These are phyloP conservation scores for Zygoascus flipseniorum DNA, from an alignment of 805 yeast species.

Conservation along the genomic window DNA sequence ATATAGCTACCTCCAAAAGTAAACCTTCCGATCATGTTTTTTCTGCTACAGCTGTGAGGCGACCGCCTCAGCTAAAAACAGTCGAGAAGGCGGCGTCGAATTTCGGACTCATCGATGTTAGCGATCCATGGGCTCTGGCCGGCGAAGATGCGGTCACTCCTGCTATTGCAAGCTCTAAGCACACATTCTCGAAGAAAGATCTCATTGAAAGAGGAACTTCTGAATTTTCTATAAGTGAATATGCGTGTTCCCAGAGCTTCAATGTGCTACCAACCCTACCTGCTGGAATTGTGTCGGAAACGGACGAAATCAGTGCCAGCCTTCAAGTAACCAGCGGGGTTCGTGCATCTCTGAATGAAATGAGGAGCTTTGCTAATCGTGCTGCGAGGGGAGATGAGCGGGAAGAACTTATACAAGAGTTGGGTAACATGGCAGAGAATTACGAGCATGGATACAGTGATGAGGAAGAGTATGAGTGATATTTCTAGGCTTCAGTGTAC, in stretches of 20 bases:
- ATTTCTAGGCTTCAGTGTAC: too few species aligned
- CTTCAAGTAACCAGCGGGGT: not conserved
- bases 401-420: slow-evolving; percentile 18
- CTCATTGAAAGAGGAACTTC: slow-evolving; percentile 13
- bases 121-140: slow-evolving; percentile 1
- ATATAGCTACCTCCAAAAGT: not conserved
- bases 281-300: slow-evolving; percentile 4
- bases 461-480: slow-evolving; percentile 13
- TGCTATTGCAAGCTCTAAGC: not conserved
- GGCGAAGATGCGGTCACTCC: not conserved
- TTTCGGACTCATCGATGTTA: not conserved
- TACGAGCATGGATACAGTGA: slow-evolving; percentile 17
- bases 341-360: slow-evolving; percentile 1
- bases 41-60: not conserved
- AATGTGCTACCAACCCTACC: slow-evolving; percentile 14
- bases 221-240: slow-evolving; percentile 6
- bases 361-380: not conserved
- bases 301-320: not conserved
- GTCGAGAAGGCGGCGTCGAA: not conserved
- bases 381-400: slow-evolving; percentile 12
- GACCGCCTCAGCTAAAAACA: not conserved
- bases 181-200: not conserved
- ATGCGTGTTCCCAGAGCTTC: slow-evolving; percentile 12
- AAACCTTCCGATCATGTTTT: not conserved
- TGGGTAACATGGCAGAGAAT: slow-evolving; percentile 13